Percentiles rank a stretch among this genome's conserved stretches.
These are phyloP conservation scores for Ormosia semicastrata DNA, from an alignment of 306 rosid species.

Conservation along the genomic window DNA sequence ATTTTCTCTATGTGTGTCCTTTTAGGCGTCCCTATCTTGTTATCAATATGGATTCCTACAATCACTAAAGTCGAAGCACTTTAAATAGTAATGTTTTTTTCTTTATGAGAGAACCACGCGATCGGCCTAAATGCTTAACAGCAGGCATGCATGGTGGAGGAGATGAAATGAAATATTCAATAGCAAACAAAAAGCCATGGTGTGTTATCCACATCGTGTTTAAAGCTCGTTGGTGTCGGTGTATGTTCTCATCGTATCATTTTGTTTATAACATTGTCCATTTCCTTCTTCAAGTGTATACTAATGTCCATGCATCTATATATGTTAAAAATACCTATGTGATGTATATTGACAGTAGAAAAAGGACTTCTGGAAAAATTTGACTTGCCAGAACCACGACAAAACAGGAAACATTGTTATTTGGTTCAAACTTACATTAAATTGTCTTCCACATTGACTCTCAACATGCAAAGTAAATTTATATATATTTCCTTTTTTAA, in stretches of 20 bases:
- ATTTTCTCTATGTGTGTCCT: background rate
- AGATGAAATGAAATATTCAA: background rate
- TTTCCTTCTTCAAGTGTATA: background rate
- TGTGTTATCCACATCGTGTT: background rate
- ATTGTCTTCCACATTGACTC: background rate
- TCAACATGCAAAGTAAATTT: too few species aligned
- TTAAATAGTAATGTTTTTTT: background rate
- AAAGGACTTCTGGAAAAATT: background rate
- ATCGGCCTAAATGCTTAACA: constrained; percentile 27
- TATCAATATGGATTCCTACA: constrained; percentile 24
- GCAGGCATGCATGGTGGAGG: constrained; percentile 16
- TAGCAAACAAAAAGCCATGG: constrained; percentile 1
- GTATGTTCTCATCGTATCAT: background rate
- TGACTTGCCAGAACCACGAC: background rate
- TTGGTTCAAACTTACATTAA: background rate
- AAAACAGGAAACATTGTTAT: background rate
- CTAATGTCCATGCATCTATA: background rate
- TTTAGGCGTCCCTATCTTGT: constrained; percentile 13
- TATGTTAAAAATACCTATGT: background rate
- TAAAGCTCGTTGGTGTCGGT: constrained; percentile 17
- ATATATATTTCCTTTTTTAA: too few species aligned
- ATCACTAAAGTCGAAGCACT: constrained; percentile 25
- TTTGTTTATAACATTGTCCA: too few species aligned
- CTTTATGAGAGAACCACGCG: constrained; percentile 15
- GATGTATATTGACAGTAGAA: background rate